These are phyloP conservation scores for Hylodesmum podocarpum DNA, from an alignment of 306 rosid species.

Conservation along the genomic window DNA sequence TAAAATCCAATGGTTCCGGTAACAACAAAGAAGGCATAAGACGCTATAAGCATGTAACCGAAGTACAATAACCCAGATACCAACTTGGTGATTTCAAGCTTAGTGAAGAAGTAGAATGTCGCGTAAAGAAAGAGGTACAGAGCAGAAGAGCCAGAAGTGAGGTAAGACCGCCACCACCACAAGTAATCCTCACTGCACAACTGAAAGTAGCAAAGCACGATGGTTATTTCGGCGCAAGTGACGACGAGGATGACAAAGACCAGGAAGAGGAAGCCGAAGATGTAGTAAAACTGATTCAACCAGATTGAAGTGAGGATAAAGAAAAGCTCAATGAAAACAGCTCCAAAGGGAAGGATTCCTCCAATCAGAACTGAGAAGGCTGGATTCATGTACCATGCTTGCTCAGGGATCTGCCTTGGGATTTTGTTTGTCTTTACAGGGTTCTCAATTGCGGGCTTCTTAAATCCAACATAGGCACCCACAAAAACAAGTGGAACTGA, in stretches of 20 bases:
- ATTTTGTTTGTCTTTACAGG: conserved; percentile 98
- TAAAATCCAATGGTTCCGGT: conserved; percentile 96
- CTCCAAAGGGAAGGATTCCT: conserved; percentile 96
- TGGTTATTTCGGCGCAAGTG: conserved; percentile 90
- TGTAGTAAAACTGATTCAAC: conserved; percentile 98
- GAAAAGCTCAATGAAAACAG: conserved; percentile 96
- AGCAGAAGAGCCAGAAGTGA: conserved; percentile 91
- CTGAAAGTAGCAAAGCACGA: conserved; percentile 98
- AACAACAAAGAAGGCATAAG: conserved; percentile 89
- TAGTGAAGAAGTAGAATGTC: conserved; percentile 95
- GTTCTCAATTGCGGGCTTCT: conserved; percentile 86
- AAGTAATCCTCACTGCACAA: conserved; percentile 95
- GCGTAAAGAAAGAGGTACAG: conserved; percentile 93
- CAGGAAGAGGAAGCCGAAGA: conserved; percentile 95
- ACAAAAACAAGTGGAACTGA: conserved; percentile 96
- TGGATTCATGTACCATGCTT: conserved; percentile 99
- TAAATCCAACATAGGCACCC: conserved; percentile 90
- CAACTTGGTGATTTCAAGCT: conserved; percentile 94
- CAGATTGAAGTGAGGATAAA: conserved; percentile 96
- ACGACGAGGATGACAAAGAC: conserved; percentile 80
- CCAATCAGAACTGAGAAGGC: conserved; percentile 82
- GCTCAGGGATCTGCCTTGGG: conserved; percentile 98
- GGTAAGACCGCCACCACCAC: conserved; percentile 99
- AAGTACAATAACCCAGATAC: conserved; percentile 88
- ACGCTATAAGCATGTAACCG: conserved; percentile 94